Percentiles rank a stretch among this genome's conserved stretches.
phyloP scores from a whole-genome alignment of 2,329 filamentous ascomycete species.

The Pyrenochaeta sp. region DNA sequence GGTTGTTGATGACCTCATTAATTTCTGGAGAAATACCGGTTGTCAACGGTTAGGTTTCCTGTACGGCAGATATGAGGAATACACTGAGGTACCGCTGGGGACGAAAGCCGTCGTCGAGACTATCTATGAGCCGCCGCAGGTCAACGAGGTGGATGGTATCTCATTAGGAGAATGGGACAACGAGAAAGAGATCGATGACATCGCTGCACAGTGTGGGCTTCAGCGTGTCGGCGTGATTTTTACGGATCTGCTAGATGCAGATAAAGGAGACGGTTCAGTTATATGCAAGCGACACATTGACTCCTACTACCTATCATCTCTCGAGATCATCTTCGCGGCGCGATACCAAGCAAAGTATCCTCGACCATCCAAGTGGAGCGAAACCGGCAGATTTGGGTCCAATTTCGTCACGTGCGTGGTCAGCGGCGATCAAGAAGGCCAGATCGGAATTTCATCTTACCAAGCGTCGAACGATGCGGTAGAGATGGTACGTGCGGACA shows the following conservation, averaged over 20 bases:
- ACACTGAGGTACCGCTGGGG: constrained; percentile 89
- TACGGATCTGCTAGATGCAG: constrained; percentile 87
- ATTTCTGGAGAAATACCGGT: constrained; percentile 90
- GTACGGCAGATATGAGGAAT: constrained; percentile 90
- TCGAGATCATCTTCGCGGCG: constrained; percentile 89
- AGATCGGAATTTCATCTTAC: constrained; percentile 89
- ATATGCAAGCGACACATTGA: constrained; percentile 95
- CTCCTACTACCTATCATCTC: constrained; percentile 91
- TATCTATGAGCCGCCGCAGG: constrained; percentile 94
- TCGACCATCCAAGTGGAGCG: constrained; percentile 94
- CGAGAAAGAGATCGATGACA: constrained; percentile 79
- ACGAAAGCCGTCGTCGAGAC: constrained; percentile 96
- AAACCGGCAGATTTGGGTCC: constrained; percentile 91
- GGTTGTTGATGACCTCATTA: constrained; percentile 87
- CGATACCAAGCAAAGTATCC: constrained; percentile 88
- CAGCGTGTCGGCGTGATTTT: constrained; percentile 93
- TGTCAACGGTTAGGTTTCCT: constrained; percentile 86
- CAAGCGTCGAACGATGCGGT: constrained; percentile 95
- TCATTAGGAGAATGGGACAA: constrained; percentile 86
- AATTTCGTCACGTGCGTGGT: constrained; percentile 97
- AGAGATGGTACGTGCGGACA: constrained; percentile 95
- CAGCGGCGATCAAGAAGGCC: constrained; percentile 88
- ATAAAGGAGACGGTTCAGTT: constrained; percentile 82
- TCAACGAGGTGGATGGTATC: constrained; percentile 87
- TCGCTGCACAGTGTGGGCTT: constrained; percentile 84